Conservation (phyloP, 2,329 filamentous ascomycete genomes). For the Ambrosiella cleistominuta region DNA sequence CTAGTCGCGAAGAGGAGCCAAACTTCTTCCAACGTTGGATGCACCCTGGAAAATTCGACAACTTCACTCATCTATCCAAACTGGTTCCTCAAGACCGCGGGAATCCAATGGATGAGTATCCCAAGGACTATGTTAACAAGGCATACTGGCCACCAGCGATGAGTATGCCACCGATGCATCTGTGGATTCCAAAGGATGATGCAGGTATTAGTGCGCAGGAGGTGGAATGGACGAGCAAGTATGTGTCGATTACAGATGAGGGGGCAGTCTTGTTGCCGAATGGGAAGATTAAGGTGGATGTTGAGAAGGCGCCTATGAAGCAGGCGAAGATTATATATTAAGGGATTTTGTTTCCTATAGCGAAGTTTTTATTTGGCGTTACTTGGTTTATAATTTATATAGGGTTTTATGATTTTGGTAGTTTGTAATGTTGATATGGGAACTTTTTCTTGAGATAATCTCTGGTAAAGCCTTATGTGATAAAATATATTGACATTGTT, state of each 20-base stretch:
- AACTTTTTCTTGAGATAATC: too few relatives aligned
- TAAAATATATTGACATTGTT: too few relatives aligned
- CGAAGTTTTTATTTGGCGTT: slow-evolving; percentile 1
- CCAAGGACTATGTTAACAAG: slow-evolving; percentile 37
- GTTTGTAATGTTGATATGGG: too few relatives aligned
- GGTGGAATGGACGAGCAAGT: slow-evolving; percentile 44
- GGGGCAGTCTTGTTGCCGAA: slow-evolving; percentile 43
- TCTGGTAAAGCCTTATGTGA: too few relatives aligned
- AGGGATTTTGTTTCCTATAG: neutral
- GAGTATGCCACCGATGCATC: slow-evolving; percentile 37
- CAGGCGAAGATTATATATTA: slow-evolving; percentile 24
- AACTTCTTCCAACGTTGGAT: slow-evolving; percentile 50
- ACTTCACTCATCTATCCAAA: slow-evolving; percentile 41
- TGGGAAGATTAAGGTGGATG: slow-evolving; percentile 21
- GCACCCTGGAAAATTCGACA: slow-evolving; percentile 58
- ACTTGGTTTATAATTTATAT: neutral
- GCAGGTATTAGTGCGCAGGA: slow-evolving; percentile 56
- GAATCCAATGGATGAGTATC: slow-evolving; percentile 25
- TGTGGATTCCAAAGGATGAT: slow-evolving; percentile 62
- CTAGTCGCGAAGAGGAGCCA: slow-evolving; percentile 19
- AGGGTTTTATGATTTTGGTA: neutral
- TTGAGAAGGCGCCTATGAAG: slow-evolving; percentile 24
- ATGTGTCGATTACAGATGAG: slow-evolving; percentile 56
- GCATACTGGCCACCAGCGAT: slow-evolving; percentile 61
- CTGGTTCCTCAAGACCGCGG: slow-evolving; percentile 15